phyloP scores from a whole-genome alignment of 345 rosid genomes.

The Boechera stricta region DNA sequence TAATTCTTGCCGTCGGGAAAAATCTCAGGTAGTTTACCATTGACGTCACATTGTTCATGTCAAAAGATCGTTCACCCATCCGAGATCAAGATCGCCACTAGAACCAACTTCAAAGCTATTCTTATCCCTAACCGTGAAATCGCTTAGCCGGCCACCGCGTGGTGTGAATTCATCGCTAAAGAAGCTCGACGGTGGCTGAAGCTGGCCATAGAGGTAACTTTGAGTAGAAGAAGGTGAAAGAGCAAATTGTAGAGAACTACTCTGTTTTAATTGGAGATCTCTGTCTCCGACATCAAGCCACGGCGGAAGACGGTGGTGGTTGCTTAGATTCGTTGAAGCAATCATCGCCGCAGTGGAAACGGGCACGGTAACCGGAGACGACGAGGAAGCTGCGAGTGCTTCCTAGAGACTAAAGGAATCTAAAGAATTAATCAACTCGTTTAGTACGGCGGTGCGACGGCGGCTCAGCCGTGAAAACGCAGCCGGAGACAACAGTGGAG shows the following conservation, averaged over 20 bases:
- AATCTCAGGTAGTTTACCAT: background rate
- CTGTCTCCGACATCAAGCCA: slow-evolving; percentile 56
- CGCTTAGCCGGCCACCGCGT: slow-evolving; percentile 29
- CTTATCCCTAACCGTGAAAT: slow-evolving; percentile 29
- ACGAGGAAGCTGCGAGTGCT: slow-evolving; percentile 16
- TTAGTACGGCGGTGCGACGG: slow-evolving; percentile 34
- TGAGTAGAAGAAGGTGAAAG: slow-evolving; percentile 69
- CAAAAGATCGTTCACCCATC: slow-evolving; percentile 93
- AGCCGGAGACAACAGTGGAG: slow-evolving; percentile 75
- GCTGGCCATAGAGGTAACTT: slow-evolving; percentile 32
- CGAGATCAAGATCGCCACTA: slow-evolving; percentile 70
- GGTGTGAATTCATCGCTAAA: slow-evolving; percentile 37
- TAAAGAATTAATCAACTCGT: slow-evolving; percentile 61
- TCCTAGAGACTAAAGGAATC: slow-evolving; percentile 60
- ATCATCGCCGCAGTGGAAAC: slow-evolving; percentile 41
- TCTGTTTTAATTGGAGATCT: slow-evolving; percentile 44
- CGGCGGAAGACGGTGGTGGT: slow-evolving; percentile 41
- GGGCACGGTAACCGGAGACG: slow-evolving; percentile 32
- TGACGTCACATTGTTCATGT: slow-evolving; percentile 47
- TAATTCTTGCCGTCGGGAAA: background rate
- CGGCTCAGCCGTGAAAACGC: slow-evolving; percentile 39
- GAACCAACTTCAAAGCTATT: slow-evolving; percentile 32
- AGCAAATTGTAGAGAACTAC: slow-evolving; percentile 46
- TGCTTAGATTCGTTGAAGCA: slow-evolving; percentile 10
- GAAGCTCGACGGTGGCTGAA: slow-evolving; percentile 27